Evolutionary conservation across 441 rosid genomes (phyloP), one percentile per base, ranked within the genome.

Genomic region (Pelargonium australe): DNA sequence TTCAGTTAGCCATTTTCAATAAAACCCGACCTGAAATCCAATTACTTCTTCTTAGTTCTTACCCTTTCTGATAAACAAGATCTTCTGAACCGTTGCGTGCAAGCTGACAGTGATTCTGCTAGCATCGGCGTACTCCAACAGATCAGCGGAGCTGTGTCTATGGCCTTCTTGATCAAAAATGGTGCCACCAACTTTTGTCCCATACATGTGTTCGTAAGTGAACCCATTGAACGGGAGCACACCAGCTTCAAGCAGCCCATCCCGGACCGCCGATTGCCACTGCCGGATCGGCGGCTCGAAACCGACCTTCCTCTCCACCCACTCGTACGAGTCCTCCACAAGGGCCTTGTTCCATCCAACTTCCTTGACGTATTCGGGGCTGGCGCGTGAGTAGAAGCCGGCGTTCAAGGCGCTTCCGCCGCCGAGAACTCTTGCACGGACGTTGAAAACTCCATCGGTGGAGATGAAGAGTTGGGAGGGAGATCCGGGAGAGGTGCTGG

Each of bases 401-500:
- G 98, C 98, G 80, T 92, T 92, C 77, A 89, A 87, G 86, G 82
- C 77, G 6, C 89, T 81, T 40, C 97, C 98, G 14, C 98, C 98
- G 1, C 98, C 98, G 63, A 92, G 78, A 76, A 90, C 91, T 70
- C 98, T 80, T 68, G 84, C 97, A 62, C 98, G 84, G n/a, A 97
- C 73, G 75, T 92, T 92, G 25, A 84, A 79, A 68, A 92, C 96
- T 63, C 98, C 98, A 49, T 92, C 98, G 0, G 95, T 92, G 19
- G 98, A 92, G n/a, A 79, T 68, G 73, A 92, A 92, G 68, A 73
- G 76, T 62, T 92, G 98, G 0, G 98, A 92, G 65, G 96, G 92
- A 63, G 97, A 90, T 63, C 87, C 55, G 37, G 53, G 53, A 10
- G 53, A 47, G 13, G 53, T 10, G 77, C 45, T 57, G 86, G 67